Conservation (phyloP, 2,329 filamentous ascomycete species). For the Fusarium nygamai region DNA sequence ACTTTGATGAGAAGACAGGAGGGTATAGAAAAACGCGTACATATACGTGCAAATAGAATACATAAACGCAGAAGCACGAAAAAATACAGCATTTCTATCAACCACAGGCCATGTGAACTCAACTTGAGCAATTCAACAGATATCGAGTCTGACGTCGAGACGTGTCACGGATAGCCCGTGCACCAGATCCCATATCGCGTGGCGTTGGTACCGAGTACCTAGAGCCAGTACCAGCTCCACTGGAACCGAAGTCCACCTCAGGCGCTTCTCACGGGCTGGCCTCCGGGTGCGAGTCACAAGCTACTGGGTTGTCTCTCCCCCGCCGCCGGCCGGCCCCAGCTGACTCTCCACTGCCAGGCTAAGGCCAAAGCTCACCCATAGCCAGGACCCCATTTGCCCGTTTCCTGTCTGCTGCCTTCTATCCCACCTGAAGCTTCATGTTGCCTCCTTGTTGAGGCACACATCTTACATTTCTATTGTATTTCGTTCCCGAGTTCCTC, state of each 20-base stretch:
- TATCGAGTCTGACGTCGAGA: slow-evolving; percentile 7
- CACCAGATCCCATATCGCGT: slow-evolving; percentile 12
- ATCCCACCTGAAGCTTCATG: slow-evolving; percentile 16
- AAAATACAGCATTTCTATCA: not conserved
- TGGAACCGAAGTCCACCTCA: slow-evolving; percentile 6
- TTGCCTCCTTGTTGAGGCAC: slow-evolving; percentile 6
- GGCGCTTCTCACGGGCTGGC: not conserved
- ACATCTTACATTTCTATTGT: not conserved
- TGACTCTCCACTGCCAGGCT: slow-evolving; percentile 25
- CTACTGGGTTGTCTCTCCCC: slow-evolving; percentile 4
- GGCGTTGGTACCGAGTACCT: not conserved
- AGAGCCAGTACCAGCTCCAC: slow-evolving; percentile 13
- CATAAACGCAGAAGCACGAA: not conserved
- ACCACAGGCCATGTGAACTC: not conserved
- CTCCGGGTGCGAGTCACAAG: slow-evolving; percentile 32
- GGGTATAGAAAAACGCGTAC: not conserved
- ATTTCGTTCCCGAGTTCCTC: not conserved
- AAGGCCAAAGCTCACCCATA: not conserved
- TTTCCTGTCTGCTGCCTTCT: slow-evolving; percentile 12
- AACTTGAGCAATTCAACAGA: slow-evolving; percentile 3
- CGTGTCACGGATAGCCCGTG: slow-evolving; percentile 26
- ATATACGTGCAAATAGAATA: not conserved
- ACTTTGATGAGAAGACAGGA: not conserved
- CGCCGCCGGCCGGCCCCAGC: slow-evolving; percentile 33
- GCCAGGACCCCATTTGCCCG: slow-evolving; percentile 16